Evolutionary conservation across 2,329 filamentous ascomycete species (phyloP), one percentile per base, ranked within the genome.

Genomic region (Pseudogymnoascus sp.): DNA sequence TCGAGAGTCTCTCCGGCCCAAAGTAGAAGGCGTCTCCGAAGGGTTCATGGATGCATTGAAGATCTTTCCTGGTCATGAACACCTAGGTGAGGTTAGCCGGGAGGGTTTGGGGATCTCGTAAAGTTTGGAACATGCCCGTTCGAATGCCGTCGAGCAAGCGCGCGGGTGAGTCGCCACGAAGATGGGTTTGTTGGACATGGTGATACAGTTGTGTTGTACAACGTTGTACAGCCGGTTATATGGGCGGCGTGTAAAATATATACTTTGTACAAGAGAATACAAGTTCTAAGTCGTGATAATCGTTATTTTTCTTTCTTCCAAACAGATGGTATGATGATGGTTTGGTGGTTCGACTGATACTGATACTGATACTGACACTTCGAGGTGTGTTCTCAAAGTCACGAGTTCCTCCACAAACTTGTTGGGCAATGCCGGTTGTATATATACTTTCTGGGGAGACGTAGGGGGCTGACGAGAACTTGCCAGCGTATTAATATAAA

Each of bases 21-120:
- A 88, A 97, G 78, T 97, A 97, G 73, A 93, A 97, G 64, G 92
- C 89, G 76, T 97, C 94, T 60, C 93, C 93, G 75, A 97, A 97
- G 4, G 94, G 94, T 77, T 99, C 94, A 74, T 97, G 94, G 68
- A 94, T 81, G 72, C 90, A 96, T 69, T 87, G 81, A 63, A 97
- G 82, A 70, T 96, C 87, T 68, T 84, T 83, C 67, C 91, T 88
- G 68, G 92, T 96, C 93, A 97, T 97, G 75, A 99, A 97, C 66
- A 97, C 92, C 90, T 94, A 67, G 39, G 41, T n/a, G 7, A 41
- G 37, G 20, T 62, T 61, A 62, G 61, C 12, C 54, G 35, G 22
- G 12, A 28, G 8, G 39, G 25, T 50, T 58, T 58, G 41, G 22
- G 32, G 32, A 22, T 14, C 22, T 25, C 32, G 5, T 18, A 59